Base-by-base conservation (phyloP, 768 basidiomycete species). In the Clathrus columnatus region DNA sequence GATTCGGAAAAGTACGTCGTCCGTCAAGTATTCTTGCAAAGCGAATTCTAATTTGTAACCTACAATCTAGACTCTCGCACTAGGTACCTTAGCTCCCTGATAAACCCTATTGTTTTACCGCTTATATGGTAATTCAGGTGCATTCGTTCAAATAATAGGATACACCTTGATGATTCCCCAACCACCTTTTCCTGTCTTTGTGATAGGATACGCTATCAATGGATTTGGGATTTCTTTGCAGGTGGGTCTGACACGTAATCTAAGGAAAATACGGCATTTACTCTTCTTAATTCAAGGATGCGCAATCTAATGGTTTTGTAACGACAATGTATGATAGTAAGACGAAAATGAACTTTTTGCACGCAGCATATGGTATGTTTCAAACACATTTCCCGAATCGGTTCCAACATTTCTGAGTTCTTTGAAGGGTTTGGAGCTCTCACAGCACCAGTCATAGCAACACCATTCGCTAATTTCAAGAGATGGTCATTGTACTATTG, bases 241-340 rank as follows among this genome's bases (percentile, higher is more conserved):
- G 17, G 46, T 47, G 11, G 2, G 46, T 4, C 20, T 14, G 2
- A 8, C 10, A 23, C 2, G 2, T 16, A 18, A 47, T 23, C 2
- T 11, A 16, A 10, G 17, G 11, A 26, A 47, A 14, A 14, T 18
- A 5, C 11, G 2, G 4, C 21, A 47, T 2, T 3, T 23, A 4
- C 17, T 4, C 14, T 23, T 14, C 20, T 47, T 2, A 20, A n/a
- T 10, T 58, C 30, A 60, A 86, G 81, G 82, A 87, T 57, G 84
- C 86, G 0, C 85, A 85, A 68, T 77, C 84, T 1, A 85, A 85
- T 61, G 83, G 81, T 7, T 87, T 77, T 57, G 79, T 89, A 11
- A 84, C 82, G 2, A 74, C 71, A 44, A 67, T 86, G 6, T 75
- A 75, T 58, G 68, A 75, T n/a, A 75, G 81, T 45, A 65, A 80